phyloP scores from a whole-genome alignment of 2,329 filamentous ascomycete species.

The Penicillium thymicola region DNA sequence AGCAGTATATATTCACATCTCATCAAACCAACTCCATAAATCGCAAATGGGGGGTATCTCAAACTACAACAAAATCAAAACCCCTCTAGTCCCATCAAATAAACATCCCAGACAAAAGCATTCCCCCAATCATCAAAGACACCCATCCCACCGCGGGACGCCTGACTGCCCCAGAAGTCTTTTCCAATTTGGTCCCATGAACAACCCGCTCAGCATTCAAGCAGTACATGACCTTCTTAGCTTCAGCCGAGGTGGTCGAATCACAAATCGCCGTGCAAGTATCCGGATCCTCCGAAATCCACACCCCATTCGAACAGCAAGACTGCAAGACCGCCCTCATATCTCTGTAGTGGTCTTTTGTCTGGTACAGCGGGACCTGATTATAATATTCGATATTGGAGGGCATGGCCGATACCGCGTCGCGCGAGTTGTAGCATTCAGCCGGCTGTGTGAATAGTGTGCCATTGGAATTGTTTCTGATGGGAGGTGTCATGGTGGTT shows the following conservation, averaged over 20 bases:
- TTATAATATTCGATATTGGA: constrained; percentile 9
- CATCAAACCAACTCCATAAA: neutral
- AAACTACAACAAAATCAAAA: constrained; percentile 1
- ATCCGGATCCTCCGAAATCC: constrained; percentile 13
- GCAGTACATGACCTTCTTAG: constrained; percentile 15
- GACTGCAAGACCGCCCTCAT: constrained; percentile 9
- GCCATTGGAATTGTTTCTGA: neutral
- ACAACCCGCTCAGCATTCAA: constrained; percentile 13
- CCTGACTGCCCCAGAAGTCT: neutral
- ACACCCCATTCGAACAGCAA: constrained; percentile 12
- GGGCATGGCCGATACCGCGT: constrained; percentile 6
- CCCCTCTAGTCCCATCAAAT: neutral
- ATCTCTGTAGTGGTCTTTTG: neutral
- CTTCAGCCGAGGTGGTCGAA: constrained; percentile 2
- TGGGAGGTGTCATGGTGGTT: neutral
- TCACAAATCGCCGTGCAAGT: constrained; percentile 18
- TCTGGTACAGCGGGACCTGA: constrained; percentile 18
- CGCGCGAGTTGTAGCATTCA: constrained; percentile 11
- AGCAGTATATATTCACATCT: neutral
- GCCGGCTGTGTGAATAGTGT: constrained; percentile 9
- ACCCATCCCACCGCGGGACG: neutral
- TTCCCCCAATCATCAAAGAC: constrained; percentile 1
- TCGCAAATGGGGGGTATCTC: constrained; percentile 10
- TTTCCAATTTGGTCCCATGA: constrained; percentile 9
- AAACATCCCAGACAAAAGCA: constrained; percentile 2